phyloP scores from a whole-genome alignment of 2,329 filamentous ascomycete genomes.

The Lachnellula subtilissima region DNA sequence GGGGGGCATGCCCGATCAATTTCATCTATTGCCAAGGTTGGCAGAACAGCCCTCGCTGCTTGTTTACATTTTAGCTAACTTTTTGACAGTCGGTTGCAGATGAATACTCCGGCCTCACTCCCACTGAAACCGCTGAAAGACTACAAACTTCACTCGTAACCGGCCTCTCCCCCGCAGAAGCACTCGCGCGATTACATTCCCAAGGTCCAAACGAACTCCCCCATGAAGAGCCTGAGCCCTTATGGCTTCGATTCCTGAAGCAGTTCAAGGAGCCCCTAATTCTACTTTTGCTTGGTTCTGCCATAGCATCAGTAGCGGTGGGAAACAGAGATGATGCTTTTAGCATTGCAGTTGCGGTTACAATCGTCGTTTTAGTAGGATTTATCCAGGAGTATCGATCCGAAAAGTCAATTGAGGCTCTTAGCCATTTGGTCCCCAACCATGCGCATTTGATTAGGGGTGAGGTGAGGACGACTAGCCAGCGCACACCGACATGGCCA shows the following conservation, averaged over 20 bases:
- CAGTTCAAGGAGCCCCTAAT: constrained; percentile 97
- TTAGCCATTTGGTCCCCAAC: constrained; percentile 91
- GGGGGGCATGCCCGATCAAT: constrained; percentile 27
- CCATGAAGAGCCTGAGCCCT: constrained; percentile 84
- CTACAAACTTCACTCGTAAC: constrained; percentile 78
- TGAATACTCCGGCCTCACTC: constrained; percentile 63
- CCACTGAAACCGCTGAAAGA: constrained; percentile 70
- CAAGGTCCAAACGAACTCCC: constrained; percentile 93
- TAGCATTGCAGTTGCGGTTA: constrained; percentile 92
- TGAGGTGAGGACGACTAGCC: constrained; percentile 19
- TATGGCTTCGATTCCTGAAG: constrained; percentile 92
- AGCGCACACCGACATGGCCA: constrained; percentile 43
- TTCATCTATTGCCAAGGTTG: constrained; percentile 32
- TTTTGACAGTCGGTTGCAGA: constrained; percentile 42
- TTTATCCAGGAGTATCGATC: constrained; percentile 98
- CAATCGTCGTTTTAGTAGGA: constrained; percentile 92
- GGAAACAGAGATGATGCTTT: constrained; percentile 93
- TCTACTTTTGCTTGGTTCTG: constrained; percentile 82
- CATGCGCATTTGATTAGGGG: constrained; percentile 86
- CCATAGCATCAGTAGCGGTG: constrained; percentile 80
- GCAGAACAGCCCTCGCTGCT: background rate
- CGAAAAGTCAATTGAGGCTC: constrained; percentile 92
- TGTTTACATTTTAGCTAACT: constrained; percentile 12
- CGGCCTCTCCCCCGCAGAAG: constrained; percentile 77
- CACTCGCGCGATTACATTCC: constrained; percentile 69